Conservation (phyloP, 257 asterid genomes). For the Cordia subcordata region DNA sequence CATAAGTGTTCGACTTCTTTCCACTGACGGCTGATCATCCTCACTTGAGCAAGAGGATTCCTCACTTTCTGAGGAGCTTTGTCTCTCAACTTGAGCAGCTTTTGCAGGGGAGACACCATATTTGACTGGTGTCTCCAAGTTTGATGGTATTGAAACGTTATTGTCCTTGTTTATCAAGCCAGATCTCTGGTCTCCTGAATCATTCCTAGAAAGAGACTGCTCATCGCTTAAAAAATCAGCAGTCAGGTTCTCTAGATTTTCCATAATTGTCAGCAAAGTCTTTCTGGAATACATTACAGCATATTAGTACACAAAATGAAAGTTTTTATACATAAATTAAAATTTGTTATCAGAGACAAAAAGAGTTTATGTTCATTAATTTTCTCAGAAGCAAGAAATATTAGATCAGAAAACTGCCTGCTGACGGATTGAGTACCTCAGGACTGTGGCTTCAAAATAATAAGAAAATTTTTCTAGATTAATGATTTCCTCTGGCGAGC, state of each 20-base stretch:
- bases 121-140: slow-evolving; percentile 43
- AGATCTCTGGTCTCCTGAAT: slow-evolving; percentile 16
- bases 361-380: not conserved
- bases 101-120: slow-evolving; percentile 89
- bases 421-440: slow-evolving; percentile 42
- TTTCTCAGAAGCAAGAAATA: too few relatives aligned
- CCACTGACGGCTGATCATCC: slow-evolving; percentile 56
- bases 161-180: slow-evolving; percentile 29
- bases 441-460: slow-evolving; percentile 64
- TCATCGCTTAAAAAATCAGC: slow-evolving; percentile 24
- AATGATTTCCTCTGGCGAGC: slow-evolving; percentile 48
- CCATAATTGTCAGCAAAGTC: slow-evolving; percentile 44
- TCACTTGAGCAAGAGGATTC: slow-evolving; percentile 72
- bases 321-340: too few relatives aligned
- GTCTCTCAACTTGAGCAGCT: slow-evolving; percentile 78
- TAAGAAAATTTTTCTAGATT: slow-evolving; percentile 54
- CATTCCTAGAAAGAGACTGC: slow-evolving; percentile 11
- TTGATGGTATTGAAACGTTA: slow-evolving; percentile 18
- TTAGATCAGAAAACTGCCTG: too few relatives aligned
- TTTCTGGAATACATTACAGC: slow-evolving; percentile 42
- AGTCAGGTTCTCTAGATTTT: slow-evolving; percentile 28
- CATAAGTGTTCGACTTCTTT: slow-evolving; percentile 70
- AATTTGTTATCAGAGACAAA: not conserved
- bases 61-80: slow-evolving; percentile 65
- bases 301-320: slow-evolving; percentile 1